Percentiles rank a stretch among this genome's conserved stretches.
Evolutionary conservation across 2,329 filamentous ascomycete species (phyloP).

Genomic region (Clathrospora elynae): DNA sequence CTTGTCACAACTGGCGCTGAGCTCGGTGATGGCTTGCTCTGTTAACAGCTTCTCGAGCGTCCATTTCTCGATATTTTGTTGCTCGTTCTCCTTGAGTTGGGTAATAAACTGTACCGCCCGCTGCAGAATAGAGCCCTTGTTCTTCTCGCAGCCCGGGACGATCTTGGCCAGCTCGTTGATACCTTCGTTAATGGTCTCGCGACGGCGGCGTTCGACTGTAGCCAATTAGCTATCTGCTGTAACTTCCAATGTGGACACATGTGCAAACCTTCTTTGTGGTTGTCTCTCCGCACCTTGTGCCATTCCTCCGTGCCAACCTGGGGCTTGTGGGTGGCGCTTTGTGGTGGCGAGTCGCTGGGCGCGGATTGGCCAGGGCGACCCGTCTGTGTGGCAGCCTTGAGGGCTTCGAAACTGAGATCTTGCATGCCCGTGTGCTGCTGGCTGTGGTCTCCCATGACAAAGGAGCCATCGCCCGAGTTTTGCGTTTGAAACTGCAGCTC

Average conservation of each 20-base stretch:
- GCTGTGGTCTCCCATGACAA: conserved; percentile 52
- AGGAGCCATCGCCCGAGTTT: conserved; percentile 51
- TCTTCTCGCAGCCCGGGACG: conserved; percentile 96
- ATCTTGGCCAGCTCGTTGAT: conserved; percentile 98
- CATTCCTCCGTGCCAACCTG: conserved; percentile 95
- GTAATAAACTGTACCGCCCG: conserved; percentile 93
- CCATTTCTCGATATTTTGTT: conserved; percentile 93
- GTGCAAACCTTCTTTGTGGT: conserved; percentile 91
- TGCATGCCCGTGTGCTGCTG: conserved; percentile 46
- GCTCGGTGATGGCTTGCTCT: conserved; percentile 85
- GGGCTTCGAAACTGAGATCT: conserved; percentile 54
- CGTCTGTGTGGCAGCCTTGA: conserved; percentile 55
- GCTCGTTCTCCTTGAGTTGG: conserved; percentile 91
- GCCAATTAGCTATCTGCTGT: conserved; percentile 13
- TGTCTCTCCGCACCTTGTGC: conserved; percentile 96
- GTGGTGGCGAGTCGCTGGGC: conserved; percentile 45
- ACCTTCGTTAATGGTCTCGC: conserved; percentile 98
- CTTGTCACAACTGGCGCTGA: conserved; percentile 85
- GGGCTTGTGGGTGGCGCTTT: conserved; percentile 64
- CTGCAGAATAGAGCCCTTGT: conserved; percentile 95
- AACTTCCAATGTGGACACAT: not conserved
- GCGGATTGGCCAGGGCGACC: conserved; percentile 52
- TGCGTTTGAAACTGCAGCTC: conserved; percentile 59
- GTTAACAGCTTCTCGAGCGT: conserved; percentile 87
- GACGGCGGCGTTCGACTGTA: conserved; percentile 91